A percentile compares a stretch with the other conserved stretches of the same genome.
These are phyloP conservation scores for Cairneyella variabilis DNA, from an alignment of 495 filamentous ascomycete species.

Conservation along the genomic window DNA sequence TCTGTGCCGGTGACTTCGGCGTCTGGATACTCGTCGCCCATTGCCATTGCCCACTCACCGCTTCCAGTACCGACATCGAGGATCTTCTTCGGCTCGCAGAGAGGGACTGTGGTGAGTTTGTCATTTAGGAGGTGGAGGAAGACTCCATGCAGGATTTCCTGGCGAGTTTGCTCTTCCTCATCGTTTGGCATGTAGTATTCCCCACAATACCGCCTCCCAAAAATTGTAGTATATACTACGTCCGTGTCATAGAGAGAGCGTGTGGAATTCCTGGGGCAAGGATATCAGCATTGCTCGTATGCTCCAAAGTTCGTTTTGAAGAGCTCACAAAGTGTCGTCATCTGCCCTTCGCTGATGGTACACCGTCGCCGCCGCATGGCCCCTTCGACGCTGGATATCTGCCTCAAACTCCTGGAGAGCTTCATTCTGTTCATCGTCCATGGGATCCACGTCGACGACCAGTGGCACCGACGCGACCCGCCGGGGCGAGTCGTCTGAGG, in stretches of 20 bases:
- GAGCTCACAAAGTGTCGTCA: conserved; percentile 41
- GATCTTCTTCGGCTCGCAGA: conserved; percentile 50
- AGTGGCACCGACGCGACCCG: conserved; percentile 2
- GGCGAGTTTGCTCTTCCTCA: conserved; percentile 65
- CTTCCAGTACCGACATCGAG: conserved; percentile 67
- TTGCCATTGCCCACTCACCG: conserved; percentile 72
- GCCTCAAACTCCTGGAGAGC: conserved; percentile 8
- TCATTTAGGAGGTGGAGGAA: conserved; percentile 58
- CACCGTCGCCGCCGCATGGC: conserved; percentile 5
- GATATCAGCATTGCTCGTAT: not conserved
- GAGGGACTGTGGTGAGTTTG: conserved; percentile 53
- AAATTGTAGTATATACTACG: conserved; percentile 54
- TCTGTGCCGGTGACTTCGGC: conserved; percentile 67
- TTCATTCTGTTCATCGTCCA: conserved; percentile 11
- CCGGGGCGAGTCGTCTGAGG: not conserved
- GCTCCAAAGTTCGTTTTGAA: not conserved
- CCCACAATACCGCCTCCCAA: conserved; percentile 65
- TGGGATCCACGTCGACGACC: conserved; percentile 8
- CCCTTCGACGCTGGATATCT: conserved; percentile 2
- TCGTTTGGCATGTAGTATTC: conserved; percentile 77
- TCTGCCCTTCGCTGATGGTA: conserved; percentile 27
- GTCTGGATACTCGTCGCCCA: conserved; percentile 59
- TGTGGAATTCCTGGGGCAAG: conserved; percentile 45
- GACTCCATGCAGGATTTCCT: conserved; percentile 64
- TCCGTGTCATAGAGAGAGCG: conserved; percentile 54